Evolutionary conservation across 2,329 filamentous ascomycete genomes (phyloP).

Genomic region (Aspergillus chevalieri): DNA sequence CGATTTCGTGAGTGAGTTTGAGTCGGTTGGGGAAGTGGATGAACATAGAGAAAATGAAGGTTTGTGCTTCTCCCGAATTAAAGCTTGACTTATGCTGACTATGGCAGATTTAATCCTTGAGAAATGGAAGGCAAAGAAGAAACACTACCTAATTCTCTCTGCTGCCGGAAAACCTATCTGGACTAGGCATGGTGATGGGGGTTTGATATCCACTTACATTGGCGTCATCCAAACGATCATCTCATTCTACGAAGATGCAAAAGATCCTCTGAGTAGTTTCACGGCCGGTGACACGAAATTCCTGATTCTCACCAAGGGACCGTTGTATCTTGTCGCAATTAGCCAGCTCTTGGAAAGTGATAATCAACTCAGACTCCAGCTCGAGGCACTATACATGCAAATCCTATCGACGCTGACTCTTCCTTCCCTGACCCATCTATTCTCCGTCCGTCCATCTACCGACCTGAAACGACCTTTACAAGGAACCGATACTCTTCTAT

Average conservation of each 20-base stretch:
- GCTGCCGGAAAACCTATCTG: constrained; percentile 96
- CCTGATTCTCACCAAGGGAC: constrained; percentile 75
- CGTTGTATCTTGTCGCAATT: constrained; percentile 88
- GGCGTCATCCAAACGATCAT: constrained; percentile 96
- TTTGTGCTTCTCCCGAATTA: constrained; percentile 20
- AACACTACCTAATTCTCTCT: constrained; percentile 95
- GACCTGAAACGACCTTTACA: constrained; percentile 84
- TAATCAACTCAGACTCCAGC: constrained; percentile 73
- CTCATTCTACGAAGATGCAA: constrained; percentile 81
- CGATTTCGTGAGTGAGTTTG: constrained; percentile 72
- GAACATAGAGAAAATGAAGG: constrained; percentile 53
- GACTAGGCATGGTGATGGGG: constrained; percentile 86
- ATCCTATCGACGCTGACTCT: constrained; percentile 92
- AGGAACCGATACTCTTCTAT: constrained; percentile 84
- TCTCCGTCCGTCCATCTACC: constrained; percentile 84
- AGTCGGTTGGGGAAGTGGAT: constrained; percentile 57
- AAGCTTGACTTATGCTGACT: constrained; percentile 7
- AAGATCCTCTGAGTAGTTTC: constrained; percentile 74
- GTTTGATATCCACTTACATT: constrained; percentile 86
- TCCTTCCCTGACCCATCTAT: constrained; percentile 78
- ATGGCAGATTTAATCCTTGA: constrained; percentile 47
- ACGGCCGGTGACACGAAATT: constrained; percentile 82
- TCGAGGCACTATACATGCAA: constrained; percentile 96
- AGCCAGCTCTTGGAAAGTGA: constrained; percentile 91
- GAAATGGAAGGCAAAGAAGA: constrained; percentile 85